Base-by-base conservation (phyloP, 1,284 basidiomycete species). In the Sporisorium sorghi region DNA sequence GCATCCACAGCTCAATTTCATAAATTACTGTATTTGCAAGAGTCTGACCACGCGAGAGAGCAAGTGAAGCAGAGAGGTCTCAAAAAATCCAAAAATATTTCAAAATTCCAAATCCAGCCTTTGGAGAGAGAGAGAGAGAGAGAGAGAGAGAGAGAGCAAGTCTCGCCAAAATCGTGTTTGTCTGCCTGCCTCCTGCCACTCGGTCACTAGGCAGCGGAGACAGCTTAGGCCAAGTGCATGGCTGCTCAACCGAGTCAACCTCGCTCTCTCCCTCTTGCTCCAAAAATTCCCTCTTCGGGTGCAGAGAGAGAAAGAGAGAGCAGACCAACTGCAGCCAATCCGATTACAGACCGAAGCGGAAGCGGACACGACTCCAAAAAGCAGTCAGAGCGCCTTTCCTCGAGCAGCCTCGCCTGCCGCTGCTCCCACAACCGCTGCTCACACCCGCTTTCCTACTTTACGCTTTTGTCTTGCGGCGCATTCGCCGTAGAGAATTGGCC, bases 181-280 rank as follows among this genome's bases (percentile, higher is more conserved):
- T n/a, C n/a, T n/a, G n/a, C 4, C 8, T 43, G 26, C 26, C 5
- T 44, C 44, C n/a, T 46, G 44, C 28, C 26, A 46, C 24, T 46
- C 44, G 44, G 44, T 46, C 44, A 46, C 44, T 8, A n/a, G 17
- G 44, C 44, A 46, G 35, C 35, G 35, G 35, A 37, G 3, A 1
- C n/a, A 17, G 15, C 35, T 37, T 46, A 46, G 26, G 44, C 44
- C 6, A 46, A 46, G 44, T 46, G 44, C 44, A 30, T 44, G 43
- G 43, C 43, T 26, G 23, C 7, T 4, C 42, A 24, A 24, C 9
- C 42, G 42, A 43, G 21, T n/a, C 42, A 8, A 10, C n/a, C n/a
- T n/a, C n/a, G n/a, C n/a, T n/a, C n/a, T n/a, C n/a, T n/a, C n/a
- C n/a, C n/a, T n/a, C n/a, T n/a, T n/a, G n/a, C n/a, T n/a, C n/a